Conservation (phyloP, 2,329 filamentous ascomycete species). For the Botryotinia narcissicola region DNA sequence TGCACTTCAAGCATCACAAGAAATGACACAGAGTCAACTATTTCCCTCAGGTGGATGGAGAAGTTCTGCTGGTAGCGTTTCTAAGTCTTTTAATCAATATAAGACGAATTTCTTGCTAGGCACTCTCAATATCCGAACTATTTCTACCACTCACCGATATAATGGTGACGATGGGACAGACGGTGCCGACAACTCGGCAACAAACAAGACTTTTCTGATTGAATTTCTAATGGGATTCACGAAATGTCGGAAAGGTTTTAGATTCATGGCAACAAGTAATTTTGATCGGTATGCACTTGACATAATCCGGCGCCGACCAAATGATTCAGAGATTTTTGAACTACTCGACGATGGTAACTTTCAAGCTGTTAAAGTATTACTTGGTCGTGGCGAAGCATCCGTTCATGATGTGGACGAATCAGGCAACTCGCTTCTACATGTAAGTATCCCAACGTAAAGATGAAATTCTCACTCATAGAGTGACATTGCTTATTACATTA, state of each 20-base stretch:
- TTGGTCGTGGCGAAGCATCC: slow-evolving; percentile 19
- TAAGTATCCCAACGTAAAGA: not conserved
- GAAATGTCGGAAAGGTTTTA: not conserved
- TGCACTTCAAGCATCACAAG: not conserved
- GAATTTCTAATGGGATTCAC: not conserved
- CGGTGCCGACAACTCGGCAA: not conserved
- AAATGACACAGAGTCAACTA: not conserved
- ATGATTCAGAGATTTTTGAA: slow-evolving; percentile 1
- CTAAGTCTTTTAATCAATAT: not conserved
- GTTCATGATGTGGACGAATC: slow-evolving; percentile 14
- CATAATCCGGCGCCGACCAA: not conserved
- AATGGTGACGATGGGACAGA: not conserved
- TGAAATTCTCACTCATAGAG: too few species aligned
- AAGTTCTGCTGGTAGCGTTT: not conserved
- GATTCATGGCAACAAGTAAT: not conserved
- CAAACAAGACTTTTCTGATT: not conserved
- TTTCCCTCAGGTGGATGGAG: not conserved
- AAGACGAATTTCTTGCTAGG: not conserved
- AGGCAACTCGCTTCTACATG: slow-evolving; percentile 19
- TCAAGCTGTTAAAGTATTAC: slow-evolving; percentile 14
- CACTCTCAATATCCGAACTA: not conserved
- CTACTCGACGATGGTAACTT: slow-evolving; percentile 12
- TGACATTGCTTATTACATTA: not conserved
- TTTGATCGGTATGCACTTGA: not conserved
- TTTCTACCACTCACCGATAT: not conserved